Base-by-base conservation (phyloP, 805 yeast species). In the Limtongia smithiae region DNA sequence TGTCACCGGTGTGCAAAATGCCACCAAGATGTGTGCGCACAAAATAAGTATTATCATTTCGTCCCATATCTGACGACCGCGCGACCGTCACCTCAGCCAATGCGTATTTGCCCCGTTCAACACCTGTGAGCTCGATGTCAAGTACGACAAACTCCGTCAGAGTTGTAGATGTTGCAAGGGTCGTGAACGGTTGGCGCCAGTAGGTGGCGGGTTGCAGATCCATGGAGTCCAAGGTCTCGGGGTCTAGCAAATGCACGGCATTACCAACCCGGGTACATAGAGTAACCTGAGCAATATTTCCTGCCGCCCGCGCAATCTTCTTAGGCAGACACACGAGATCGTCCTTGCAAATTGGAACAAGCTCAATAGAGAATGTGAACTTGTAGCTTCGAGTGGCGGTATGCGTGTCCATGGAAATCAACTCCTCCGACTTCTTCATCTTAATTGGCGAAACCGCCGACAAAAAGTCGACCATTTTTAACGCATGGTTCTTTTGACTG, bases 311-410 rank as follows among this genome's bases (percentile, higher is more conserved):
- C 5, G 97, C 97, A 59, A 91, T 68, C 64, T 83, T 84, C 65
- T 83, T 83, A 27, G 98, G 98, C 58, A 93, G 73, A 30, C 91
- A 87, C 22, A 93, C 95, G 60, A 93, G 74, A 66, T 94, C 98
- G 65, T 93, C 99, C 68, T 93, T 85, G 78, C 98, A 93, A 37
- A 94, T 81, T 17, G 98, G 98, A 1, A 86, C 95, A 60, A 93
- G 82, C 70, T 93, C 99, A 37, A 91, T 85, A 18, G 97, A 87
- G 65, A 76, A 91, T 5, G 97, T 77, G 66, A 91, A 93, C 71
- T 93, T 93, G 72, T 87, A 93, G 48, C 82, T 78, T 22, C 94
- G 80, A 18, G 84, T 74, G 63, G 96, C 93, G 1, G 96, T 82
- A 61, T 93, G 98, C 33, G 85, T 88, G 74, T 94, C 97, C 51